Evolutionary conservation across 2,329 filamentous ascomycete species (phyloP), one percentile per base, ranked within the genome.

Genomic region (Plectosphaerella sp.): DNA sequence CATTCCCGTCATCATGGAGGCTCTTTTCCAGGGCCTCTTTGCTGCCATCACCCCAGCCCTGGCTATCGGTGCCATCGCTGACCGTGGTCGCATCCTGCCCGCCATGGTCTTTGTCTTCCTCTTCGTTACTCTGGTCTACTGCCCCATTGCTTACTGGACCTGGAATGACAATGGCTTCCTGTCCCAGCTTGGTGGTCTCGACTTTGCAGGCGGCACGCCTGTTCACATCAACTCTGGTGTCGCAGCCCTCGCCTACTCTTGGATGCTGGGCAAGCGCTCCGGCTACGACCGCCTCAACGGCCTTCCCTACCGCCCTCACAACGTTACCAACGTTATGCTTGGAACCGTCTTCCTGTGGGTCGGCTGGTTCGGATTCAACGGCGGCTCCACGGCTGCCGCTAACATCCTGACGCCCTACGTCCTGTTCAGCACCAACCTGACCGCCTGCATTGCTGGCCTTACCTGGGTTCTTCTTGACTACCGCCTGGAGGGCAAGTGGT

Each of bases 291-390:
- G 77, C 61, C 76, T 79, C 48, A 77, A 84, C 54, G 80, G 83
- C 45, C 79, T 84, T 4, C 82, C 83, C 4, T 87, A 87, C 72
- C 79, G 82, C 33, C 86, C 87, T 9, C 87, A 91, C 69, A 90
- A 88, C 63, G 84, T 88, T 45, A 88, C 86, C 53, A 77, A 88
- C 60, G 84, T 90, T 58, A 83, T 89, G 47, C 76, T 91, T 46
- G 87, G 88, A 20, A 89, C 88, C 4, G 80, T 86, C 24, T 80
- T 87, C 69, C 79, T 96, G 48, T 97, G 92, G 92, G 89, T 96
- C 45, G 91, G 92, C 53, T 97, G 91, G 92, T 94, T 96, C 67
- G 92, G 92, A 47, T 97, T 97, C 82, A 97, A 96, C 70, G 91
- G 89, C 50, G 92, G 92, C 56, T 82, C 87, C 4, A 92, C 91